phyloP scores from a whole-genome alignment of 176 grass and related monocot genomes.

The Avena sativa region DNA sequence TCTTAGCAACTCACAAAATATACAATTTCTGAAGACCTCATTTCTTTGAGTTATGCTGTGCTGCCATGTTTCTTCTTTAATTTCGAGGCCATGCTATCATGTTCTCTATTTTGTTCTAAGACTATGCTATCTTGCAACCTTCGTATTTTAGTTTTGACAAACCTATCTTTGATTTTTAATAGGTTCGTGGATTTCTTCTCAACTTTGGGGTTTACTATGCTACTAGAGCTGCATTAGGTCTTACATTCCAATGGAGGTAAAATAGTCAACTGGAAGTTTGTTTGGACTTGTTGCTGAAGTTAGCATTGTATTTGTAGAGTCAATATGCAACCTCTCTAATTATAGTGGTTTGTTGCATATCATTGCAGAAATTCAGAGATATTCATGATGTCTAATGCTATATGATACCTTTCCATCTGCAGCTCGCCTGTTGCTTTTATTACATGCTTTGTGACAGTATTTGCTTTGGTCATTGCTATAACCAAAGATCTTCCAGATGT shows the following conservation, averaged over 20 bases:
- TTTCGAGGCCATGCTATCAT: neutral
- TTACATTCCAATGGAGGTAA: slow-evolving; percentile 98
- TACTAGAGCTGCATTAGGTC: slow-evolving; percentile 89
- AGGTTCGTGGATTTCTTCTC: slow-evolving; percentile 99
- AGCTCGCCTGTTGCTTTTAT: slow-evolving; percentile 97
- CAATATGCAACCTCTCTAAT: slow-evolving; percentile 4
- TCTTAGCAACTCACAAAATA: neutral
- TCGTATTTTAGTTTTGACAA: neutral
- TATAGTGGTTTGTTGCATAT: slow-evolving; percentile 52
- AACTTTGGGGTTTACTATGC: slow-evolving; percentile 99
- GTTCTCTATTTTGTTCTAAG: neutral
- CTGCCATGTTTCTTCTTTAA: slow-evolving; percentile 1
- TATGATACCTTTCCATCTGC: slow-evolving; percentile 66
- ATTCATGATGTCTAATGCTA: slow-evolving; percentile 54
- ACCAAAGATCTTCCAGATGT: slow-evolving; percentile 99
- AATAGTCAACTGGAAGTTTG: slow-evolving; percentile 27
- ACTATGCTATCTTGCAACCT: slow-evolving; percentile 1
- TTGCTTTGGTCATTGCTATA: slow-evolving; percentile 99
- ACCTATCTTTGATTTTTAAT: slow-evolving; percentile 29
- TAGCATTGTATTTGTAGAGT: slow-evolving; percentile 37
- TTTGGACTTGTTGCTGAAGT: slow-evolving; percentile 19
- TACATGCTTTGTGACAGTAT: slow-evolving; percentile 93
- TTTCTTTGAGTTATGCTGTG: slow-evolving; percentile 13
- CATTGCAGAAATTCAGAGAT: slow-evolving; percentile 48
- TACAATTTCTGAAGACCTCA: neutral